Evolutionary conservation across 805 yeast species (phyloP), one percentile per base, ranked within the genome.

Genomic region (Metschnikowia drakensbergensis): DNA sequence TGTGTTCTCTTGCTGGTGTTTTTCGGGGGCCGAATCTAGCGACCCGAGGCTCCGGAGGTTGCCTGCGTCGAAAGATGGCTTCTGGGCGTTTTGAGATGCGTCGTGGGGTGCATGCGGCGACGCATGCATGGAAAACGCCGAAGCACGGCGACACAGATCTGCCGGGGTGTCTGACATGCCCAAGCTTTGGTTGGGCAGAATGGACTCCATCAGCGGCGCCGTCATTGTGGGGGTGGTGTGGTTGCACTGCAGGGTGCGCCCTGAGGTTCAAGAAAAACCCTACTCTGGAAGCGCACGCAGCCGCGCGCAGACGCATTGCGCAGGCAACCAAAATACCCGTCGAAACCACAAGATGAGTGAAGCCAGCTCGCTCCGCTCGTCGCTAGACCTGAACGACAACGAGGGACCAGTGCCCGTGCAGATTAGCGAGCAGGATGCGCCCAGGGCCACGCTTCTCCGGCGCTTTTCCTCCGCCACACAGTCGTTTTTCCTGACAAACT

Each of bases 391-490:
- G 10, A 31, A 49, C 3, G 41, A 35, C 6, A 22, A 10, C 11
- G 52, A 42, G 10, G 54, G 42, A 7, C 42, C 45, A 5, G 42
- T 29, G 5, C 55, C 54, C 17, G 48, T 51, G 26, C 59, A 41
- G 35, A 47, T 54, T 8, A 49, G 48, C 17, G 47, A 37, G n/a
- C 11, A 42, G 3, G 29, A 41, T 17, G 45, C 45, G 10, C 44
- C 37, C 6, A 39, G 33, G 13, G 36, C 44, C 8, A 43, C 58
- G 5, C 36, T 49, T 3, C 41, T 48, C 17, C 45, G 63, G 36
- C 39, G 62, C 25, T 11, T 58, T 2, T 60, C 63, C 5, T 43
- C 49, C 11, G 61, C 62, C 22, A 50, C 59, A 2, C 34, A 51
- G 6, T 39, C 48, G 5, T 48, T 51, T n/a, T 48, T 48, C 25